Base-by-base conservation (phyloP, 2,329 filamentous ascomycete genomes). In the Fusarium agapanthi region DNA sequence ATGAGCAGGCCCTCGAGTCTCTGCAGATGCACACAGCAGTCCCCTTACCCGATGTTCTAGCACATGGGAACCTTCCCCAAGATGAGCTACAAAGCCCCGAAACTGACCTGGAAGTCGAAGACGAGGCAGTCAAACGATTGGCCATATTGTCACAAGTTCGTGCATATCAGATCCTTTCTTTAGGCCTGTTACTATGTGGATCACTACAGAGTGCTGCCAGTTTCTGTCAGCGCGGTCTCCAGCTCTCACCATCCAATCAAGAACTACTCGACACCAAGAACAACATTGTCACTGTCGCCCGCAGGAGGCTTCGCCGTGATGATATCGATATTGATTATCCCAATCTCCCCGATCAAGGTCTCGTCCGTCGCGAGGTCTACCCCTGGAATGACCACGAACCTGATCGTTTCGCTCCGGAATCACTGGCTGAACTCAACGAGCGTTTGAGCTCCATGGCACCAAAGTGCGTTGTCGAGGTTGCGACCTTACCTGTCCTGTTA, bases 381-480 rank as follows among this genome's bases (percentile, higher is more conserved):
- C 90, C 90, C 5, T 92, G 90, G 90, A 92, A 92, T 77, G 79
- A 83, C 5, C 83, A 90, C 76, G 90, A 92, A 77, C 89, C 92
- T 7, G 90, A 95, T 77, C 89, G 93, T 28, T 92, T 92, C 76
- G 89, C 91, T 7, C 83, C 88, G 40, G 90, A 92, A 74, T 92
- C 92, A 3, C 83, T 98, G 30, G 82, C 87, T 0, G 87, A 91
- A 56, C 84, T 98, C 48, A 98, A 98, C 78, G 81, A 84, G 28
- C 86, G 92, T 73, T 86, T 98, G 74, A 83, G 86, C 32, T 81
- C 83, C 6, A 90, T 94, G 61, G 94, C 95, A 2, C 92, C 94
- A 2, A 95, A 94, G 77, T 93, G 95, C 68, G 93, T 93, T 71
- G 93, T 97, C 35, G 88, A 90, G 65, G 91, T 92, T 7, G 90